Base-by-base conservation (phyloP, 768 basidiomycete genomes). In the Leccinum arenicola region DNA sequence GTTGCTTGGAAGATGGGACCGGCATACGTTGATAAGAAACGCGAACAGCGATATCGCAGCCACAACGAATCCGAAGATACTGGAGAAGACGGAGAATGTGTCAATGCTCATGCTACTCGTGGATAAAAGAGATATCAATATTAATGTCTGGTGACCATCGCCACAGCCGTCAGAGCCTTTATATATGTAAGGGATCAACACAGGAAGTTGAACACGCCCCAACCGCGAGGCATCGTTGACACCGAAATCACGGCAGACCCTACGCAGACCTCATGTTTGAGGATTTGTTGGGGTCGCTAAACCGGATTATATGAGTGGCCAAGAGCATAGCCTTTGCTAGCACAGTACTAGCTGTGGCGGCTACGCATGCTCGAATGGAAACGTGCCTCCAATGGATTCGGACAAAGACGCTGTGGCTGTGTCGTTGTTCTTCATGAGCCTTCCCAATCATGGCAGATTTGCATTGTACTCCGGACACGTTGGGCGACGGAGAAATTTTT, bases 41-140 rank as follows among this genome's bases (percentile, higher is more conserved):
- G 38, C 19, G 12, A 21, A n/a, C 0, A 64, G n/a, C 3, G 62
- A 53, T 10, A 50, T 50, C 2, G 27, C 27, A 7, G 50, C 21
- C 12, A 31, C 33, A 1, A 56, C 8, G 4, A 64, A 50, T 27
- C 57, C 62, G 3, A 56, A 54, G 8, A 50, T 45, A 19, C 43
- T 57, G n/a, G 55, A 53, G 45, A 62, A 57, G 8, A n/a, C 1
- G 17, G 61, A 11, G 27, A 62, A 62, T 0, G 33, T 43, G 36
- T 6, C 48, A 10, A n/a, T 9, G 17, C 12, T 35, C 59, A 60
- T 60, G 21, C 8, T 12, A 45, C 8, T 21, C 3, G 10, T 5
- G 8, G 17, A n/a, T 8, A n/a, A 21, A 3, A 9, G 17, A 45
- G 43, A 35, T 43, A 43, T n/a, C 6, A 8, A n/a, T 8, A 43